Evolutionary conservation across 768 basidiomycete genomes (phyloP), one percentile per base, ranked within the genome.

Genomic region (Mycena floridula): DNA sequence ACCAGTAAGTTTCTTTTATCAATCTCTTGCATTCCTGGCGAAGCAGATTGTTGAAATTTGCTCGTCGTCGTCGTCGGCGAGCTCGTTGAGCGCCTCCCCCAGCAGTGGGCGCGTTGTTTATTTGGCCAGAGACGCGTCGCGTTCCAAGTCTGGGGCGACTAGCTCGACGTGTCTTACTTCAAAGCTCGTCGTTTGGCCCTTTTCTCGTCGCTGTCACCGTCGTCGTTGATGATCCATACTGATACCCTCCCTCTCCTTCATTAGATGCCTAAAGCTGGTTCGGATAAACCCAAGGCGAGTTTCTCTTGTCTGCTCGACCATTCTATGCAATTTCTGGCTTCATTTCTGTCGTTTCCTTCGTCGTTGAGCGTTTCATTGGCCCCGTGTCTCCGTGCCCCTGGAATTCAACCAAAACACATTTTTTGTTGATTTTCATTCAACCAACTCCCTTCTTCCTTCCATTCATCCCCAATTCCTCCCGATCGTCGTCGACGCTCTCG

Each of bases 221-320:
- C 66, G 66, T 52, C 56, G 63, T 65, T 57, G 49, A 52, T 49
- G 37, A 47, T 42, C 22, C 40, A 44, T 23, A 37, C 54, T 55
- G 44, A 57, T 46, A 25, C 21, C 47, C 54, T 44, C 64, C 73
- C n/a, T n/a, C n/a, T n/a, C n/a, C n/a, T n/a, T n/a, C n/a, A n/a
- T 51, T 50, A 70, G 73, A 82, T 81, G 81, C 79, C 81, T 49
- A 82, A 80, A 55, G 81, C 75, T 54, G 35, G 3, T 4, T 35
- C 32, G 25, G 66, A 72, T 44, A 76, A 79, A 66, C 65, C 74
- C 44, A 77, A 73, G 69, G 79, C 79, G 50, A 47, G 76, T 65
- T 20, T 59, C 23, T 44, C 48, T 27, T 42, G 25, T 39, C 40
- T 45, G 25, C 41, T 36, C 25, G 52, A 37, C 25, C 23, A 53